Evolutionary conservation across 768 basidiomycete genomes (phyloP), one percentile per base, ranked within the genome.

Genomic region (Mycena olivaceomarginata): DNA sequence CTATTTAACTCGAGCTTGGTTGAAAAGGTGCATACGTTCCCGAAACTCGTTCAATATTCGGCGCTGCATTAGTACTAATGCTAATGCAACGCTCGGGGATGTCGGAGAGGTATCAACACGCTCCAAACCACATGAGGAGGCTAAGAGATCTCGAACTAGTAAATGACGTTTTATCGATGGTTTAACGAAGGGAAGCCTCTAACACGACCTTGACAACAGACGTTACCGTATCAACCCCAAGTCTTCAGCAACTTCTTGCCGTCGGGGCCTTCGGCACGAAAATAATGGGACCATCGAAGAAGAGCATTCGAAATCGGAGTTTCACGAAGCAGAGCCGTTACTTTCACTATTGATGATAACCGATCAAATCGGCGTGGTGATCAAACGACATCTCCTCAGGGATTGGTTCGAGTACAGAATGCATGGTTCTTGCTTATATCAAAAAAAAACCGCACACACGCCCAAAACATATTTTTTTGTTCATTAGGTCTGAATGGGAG

Each of bases 131-230:
- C 48, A 51, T n/a, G 48, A 51, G 48, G 37, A 40, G 3, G n/a
- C 51, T 13, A n/a, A 31, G 39, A 67, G n/a, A 40, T 22, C 39
- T 53, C 18, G 48, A 67, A 56, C 56, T 6, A 41, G 37, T 41
- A n/a, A 51, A 67, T 56, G 67, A 67, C 67, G 37, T 53, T 67
- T 45, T 40, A 67, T 67, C 67, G 67, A 67, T 56, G 67, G 39
- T 43, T 13, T 12, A n/a, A 59, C 57, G 57, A 59, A 60, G 59
- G 15, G 62, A 43, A 43, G 62, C 62, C 12, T 60, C 7, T 10
- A 39, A 18, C 39, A 63, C 62, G 41, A n/a, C 63, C 63, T 65
- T 65, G 22, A 45, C 63, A 43, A 65, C 25, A 20, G 65, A 48
- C 16, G 46, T 66, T 48, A 48, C 65, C 46, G 45, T 48, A 46